phyloP scores from a whole-genome alignment of 2,329 filamentous ascomycete genomes.

The Dactylonectria estremocensis region DNA sequence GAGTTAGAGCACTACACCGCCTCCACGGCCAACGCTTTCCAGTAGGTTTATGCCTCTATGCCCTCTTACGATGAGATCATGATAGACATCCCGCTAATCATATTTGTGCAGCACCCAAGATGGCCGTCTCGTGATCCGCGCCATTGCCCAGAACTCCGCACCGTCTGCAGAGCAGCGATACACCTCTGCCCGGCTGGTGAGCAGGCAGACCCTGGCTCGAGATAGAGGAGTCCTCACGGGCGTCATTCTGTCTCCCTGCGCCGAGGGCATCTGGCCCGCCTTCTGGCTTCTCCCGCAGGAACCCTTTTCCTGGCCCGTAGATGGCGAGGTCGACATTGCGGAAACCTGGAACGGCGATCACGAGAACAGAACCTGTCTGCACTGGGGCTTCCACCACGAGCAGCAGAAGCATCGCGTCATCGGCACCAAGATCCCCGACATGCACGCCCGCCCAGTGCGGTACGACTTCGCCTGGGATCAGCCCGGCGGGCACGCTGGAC shows the following conservation, averaged over 20 bases:
- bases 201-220: slow-evolving; percentile 64
- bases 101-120: slow-evolving; percentile 57
- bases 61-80: background rate
- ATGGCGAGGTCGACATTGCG: slow-evolving; percentile 73
- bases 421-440: slow-evolving; percentile 65
- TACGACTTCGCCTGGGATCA: slow-evolving; percentile 72
- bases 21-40: slow-evolving; percentile 66
- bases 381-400: slow-evolving; percentile 72
- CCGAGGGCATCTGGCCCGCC: slow-evolving; percentile 72
- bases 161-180: slow-evolving; percentile 60
- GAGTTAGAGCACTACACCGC: slow-evolving; percentile 72
- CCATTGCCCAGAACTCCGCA: slow-evolving; percentile 57
- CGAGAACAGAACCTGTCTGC: slow-evolving; percentile 70
- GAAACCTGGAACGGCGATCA: slow-evolving; percentile 73
- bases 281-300: slow-evolving; percentile 73
- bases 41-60: slow-evolving; percentile 50
- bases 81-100: slow-evolving; percentile 3
- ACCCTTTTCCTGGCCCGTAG: slow-evolving; percentile 71
- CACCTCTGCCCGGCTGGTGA: slow-evolving; percentile 70
- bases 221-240: slow-evolving; percentile 68
- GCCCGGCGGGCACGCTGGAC: slow-evolving; percentile 58
- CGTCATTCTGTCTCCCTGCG: slow-evolving; percentile 66
- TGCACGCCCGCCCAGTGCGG: slow-evolving; percentile 62
- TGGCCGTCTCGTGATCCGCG: slow-evolving; percentile 67
- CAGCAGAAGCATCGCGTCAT: slow-evolving; percentile 70